These are phyloP conservation scores for Claviceps sp. DNA, from an alignment of 2,329 filamentous ascomycete genomes.

Conservation along the genomic window DNA sequence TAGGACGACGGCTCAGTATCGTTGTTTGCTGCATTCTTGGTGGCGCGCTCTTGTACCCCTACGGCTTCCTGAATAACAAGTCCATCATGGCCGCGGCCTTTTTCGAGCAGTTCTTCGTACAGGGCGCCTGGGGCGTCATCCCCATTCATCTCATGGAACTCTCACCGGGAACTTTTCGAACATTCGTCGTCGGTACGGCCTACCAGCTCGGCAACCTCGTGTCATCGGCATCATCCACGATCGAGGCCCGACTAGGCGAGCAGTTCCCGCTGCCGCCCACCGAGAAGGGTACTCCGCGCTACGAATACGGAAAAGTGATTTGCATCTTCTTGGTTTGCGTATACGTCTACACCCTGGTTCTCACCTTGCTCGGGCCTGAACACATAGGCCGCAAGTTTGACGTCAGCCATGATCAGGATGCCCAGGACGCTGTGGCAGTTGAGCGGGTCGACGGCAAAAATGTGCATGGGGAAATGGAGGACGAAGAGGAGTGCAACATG, in stretches of 20 bases:
- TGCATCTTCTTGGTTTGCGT: slow-evolving; percentile 87
- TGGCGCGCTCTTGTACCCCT: slow-evolving; percentile 71
- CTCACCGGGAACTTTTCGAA: slow-evolving; percentile 57
- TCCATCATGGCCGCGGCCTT: slow-evolving; percentile 67
- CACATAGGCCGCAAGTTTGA: slow-evolving; percentile 38
- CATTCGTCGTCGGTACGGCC: slow-evolving; percentile 59
- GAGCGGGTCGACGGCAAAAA: slow-evolving; percentile 15
- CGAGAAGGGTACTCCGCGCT: slow-evolving; percentile 35
- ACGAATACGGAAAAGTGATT: slow-evolving; percentile 72
- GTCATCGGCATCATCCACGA: slow-evolving; percentile 56
- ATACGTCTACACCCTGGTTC: slow-evolving; percentile 45
- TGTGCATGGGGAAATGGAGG: background rate
- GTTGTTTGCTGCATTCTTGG: slow-evolving; percentile 50
- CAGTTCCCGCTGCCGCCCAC: slow-evolving; percentile 54
- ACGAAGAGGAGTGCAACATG: background rate
- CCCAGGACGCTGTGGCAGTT: slow-evolving; percentile 31
- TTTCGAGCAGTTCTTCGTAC: slow-evolving; percentile 70
- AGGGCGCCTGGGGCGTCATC: slow-evolving; percentile 66
- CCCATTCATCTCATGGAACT: slow-evolving; percentile 70
- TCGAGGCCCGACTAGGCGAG: slow-evolving; percentile 64
- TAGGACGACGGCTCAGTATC: slow-evolving; percentile 57
- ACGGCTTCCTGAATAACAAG: slow-evolving; percentile 53
- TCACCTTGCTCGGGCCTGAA: slow-evolving; percentile 51
- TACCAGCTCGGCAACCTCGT: slow-evolving; percentile 71
- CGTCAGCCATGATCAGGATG: slow-evolving; percentile 33